Percentiles rank a stretch among this genome's conserved stretches.
Conservation (phyloP, 1,139 yeast genomes). For the Lodderomyces oxycetoniae region DNA sequence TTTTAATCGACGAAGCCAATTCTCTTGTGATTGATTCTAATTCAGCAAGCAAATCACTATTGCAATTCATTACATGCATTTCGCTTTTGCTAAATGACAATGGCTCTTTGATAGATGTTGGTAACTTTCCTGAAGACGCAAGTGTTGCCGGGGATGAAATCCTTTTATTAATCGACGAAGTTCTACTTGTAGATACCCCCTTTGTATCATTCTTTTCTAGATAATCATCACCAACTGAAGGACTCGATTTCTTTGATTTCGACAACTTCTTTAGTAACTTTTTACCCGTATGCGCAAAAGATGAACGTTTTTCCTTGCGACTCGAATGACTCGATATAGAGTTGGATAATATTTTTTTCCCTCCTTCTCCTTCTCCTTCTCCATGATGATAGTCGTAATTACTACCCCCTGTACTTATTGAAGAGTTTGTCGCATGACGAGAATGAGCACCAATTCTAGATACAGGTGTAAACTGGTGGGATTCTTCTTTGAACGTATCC, state of each 20-base stretch:
- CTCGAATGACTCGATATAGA: constrained; percentile 5
- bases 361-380: too few species aligned
- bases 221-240: constrained; percentile 13
- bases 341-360: too few species aligned
- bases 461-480: too few species aligned
- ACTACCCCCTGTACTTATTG: background rate
- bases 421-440: background rate
- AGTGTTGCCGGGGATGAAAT: constrained; percentile 8
- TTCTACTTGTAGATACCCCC: too few species aligned
- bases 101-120: constrained; percentile 10
- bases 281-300: constrained; percentile 23
- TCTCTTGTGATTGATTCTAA: constrained; percentile 66
- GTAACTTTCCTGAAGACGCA: constrained; percentile 7
- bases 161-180: constrained; percentile 4
- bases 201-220: background rate
- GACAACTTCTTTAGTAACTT: constrained; percentile 35
- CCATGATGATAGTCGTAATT: too few species aligned
- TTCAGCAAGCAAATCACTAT: constrained; percentile 55
- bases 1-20: constrained; percentile 62
- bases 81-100: constrained; percentile 52
- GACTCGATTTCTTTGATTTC: constrained; percentile 20
- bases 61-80: constrained; percentile 56
- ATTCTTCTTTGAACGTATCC: too few species aligned
- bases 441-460: too few species aligned
- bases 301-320: constrained; percentile 16